Evolutionary conservation across 2,329 filamentous ascomycete species (phyloP).

Genomic region (Zarea fungicola): DNA sequence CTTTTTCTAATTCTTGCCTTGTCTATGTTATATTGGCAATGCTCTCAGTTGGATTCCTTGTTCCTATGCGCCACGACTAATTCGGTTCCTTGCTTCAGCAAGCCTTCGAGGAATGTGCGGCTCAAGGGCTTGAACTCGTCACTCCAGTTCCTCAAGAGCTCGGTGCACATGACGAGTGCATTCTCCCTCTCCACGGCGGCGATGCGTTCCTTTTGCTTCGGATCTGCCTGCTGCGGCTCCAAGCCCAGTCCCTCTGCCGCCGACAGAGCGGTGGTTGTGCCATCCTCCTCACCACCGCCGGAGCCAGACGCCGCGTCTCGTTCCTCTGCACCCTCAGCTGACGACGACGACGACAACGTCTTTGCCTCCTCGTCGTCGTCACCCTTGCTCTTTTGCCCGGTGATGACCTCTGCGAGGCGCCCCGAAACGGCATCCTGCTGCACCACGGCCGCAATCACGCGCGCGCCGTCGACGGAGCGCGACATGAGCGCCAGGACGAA

Average conservation of each 20-base stretch:
- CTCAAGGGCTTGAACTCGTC: constrained; percentile 35
- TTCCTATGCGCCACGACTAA: constrained; percentile 30
- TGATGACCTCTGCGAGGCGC: constrained; percentile 44
- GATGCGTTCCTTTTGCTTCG: constrained; percentile 39
- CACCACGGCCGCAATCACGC: constrained; percentile 39
- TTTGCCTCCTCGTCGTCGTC: constrained; percentile 12
- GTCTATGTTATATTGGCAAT: not conserved
- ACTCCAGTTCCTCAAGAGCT: constrained; percentile 44
- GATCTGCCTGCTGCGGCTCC: constrained; percentile 44
- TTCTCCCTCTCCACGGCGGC: constrained; percentile 55
- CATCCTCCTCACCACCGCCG: no score
- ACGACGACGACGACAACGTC: no score
- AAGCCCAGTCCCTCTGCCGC: constrained; percentile 33
- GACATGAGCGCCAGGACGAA: constrained; percentile 59
- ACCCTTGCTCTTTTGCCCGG: constrained; percentile 28
- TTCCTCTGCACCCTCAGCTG: no score
- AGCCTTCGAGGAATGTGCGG: constrained; percentile 38
- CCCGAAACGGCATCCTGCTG: constrained; percentile 37
- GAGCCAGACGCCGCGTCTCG: no score
- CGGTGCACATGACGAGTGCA: constrained; percentile 51
- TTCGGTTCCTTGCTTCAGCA: constrained; percentile 47
- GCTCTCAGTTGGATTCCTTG: constrained; percentile 9
- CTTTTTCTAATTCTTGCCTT: not conserved
- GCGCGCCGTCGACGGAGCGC: constrained; percentile 44
- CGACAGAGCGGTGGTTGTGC: constrained; percentile 15